Evolutionary conservation across 805 yeast species (phyloP).

Genomic region (Candida anglica): DNA sequence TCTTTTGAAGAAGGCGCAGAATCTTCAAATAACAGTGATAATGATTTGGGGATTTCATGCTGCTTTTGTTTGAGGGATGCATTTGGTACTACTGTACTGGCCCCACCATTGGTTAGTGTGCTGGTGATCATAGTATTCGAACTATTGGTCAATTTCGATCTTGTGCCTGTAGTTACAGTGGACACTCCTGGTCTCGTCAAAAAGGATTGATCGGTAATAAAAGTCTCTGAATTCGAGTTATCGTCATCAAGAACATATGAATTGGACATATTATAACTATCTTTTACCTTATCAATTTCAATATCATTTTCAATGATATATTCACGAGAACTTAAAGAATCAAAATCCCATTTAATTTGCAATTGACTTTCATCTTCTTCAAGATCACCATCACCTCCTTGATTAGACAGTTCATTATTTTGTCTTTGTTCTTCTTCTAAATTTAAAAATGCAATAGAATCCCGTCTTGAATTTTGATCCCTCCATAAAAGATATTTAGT

Average conservation of each 20-base stretch:
- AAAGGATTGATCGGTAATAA: background rate
- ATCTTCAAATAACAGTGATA: conserved; percentile 67
- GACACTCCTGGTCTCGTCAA: too few species aligned
- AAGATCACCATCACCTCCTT: conserved; percentile 2
- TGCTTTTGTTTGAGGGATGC: conserved; percentile 7
- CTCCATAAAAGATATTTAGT: conserved; percentile 73
- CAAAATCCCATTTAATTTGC: conserved; percentile 84
- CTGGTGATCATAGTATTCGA: too few species aligned
- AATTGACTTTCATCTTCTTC: conserved; percentile 17
- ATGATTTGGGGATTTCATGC: conserved; percentile 65
- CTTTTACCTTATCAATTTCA: conserved; percentile 30
- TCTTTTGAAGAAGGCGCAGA: conserved; percentile 9
- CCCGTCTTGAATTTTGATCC: conserved; percentile 53
- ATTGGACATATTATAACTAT: conserved; percentile 15
- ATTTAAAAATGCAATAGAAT: conserved; percentile 35
- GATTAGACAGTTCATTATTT: conserved; percentile 1
- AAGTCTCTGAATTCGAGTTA: background rate
- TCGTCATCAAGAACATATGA: conserved; percentile 17
- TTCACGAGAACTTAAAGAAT: conserved; percentile 70
- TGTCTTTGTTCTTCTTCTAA: conserved; percentile 16
- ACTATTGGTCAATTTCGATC: too few species aligned
- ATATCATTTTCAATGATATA: conserved; percentile 71
- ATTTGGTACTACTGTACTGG: too few species aligned
- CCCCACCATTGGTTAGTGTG: too few species aligned
- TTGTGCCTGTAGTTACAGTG: background rate